A percentile compares a stretch with the other conserved stretches of the same genome.
phyloP scores from a whole-genome alignment of 371 early-diverging fungal genomes.

The Zychaea mexicana region DNA sequence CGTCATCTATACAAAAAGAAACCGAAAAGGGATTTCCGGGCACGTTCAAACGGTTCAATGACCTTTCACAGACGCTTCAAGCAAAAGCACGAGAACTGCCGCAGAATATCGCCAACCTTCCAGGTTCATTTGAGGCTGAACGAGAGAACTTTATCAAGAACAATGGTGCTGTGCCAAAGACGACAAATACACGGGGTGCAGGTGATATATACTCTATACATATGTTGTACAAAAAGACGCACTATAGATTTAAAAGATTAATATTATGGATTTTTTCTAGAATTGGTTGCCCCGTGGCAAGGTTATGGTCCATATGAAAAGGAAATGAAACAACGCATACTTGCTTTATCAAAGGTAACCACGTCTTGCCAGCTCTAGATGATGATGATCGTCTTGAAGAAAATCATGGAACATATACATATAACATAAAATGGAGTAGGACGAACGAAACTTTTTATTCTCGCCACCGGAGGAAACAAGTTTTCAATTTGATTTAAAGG shows the following conservation, averaged over 20 bases:
- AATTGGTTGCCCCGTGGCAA: slow-evolving; percentile 58
- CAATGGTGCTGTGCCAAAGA: slow-evolving; percentile 15
- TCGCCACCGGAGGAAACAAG: slow-evolving; percentile 67
- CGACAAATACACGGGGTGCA: slow-evolving; percentile 16
- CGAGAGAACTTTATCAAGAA: slow-evolving; percentile 35
- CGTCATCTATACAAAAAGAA: slow-evolving; percentile 17
- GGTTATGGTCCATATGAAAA: slow-evolving; percentile 60
- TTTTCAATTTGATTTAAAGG: slow-evolving; percentile 68
- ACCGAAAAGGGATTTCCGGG: slow-evolving; percentile 26
- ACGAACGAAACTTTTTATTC: slow-evolving; percentile 68
- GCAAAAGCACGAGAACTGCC: slow-evolving; percentile 41
- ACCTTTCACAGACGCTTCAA: slow-evolving; percentile 32
- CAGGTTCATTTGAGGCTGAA: slow-evolving; percentile 39
- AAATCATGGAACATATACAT: not conserved
- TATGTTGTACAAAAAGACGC: not conserved
- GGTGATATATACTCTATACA: too few species aligned
- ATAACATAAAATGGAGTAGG: slow-evolving; percentile 35
- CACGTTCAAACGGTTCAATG: slow-evolving; percentile 31
- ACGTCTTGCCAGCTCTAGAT: not conserved
- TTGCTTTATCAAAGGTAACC: slow-evolving; percentile 59
- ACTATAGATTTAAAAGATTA: too few species aligned
- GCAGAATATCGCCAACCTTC: slow-evolving; percentile 30
- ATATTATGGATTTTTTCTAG: too few species aligned
- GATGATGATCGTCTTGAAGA: too few species aligned
- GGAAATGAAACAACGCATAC: slow-evolving; percentile 54